phyloP scores from a whole-genome alignment of 257 asterid genomes.

The Solanum dulcamara region DNA sequence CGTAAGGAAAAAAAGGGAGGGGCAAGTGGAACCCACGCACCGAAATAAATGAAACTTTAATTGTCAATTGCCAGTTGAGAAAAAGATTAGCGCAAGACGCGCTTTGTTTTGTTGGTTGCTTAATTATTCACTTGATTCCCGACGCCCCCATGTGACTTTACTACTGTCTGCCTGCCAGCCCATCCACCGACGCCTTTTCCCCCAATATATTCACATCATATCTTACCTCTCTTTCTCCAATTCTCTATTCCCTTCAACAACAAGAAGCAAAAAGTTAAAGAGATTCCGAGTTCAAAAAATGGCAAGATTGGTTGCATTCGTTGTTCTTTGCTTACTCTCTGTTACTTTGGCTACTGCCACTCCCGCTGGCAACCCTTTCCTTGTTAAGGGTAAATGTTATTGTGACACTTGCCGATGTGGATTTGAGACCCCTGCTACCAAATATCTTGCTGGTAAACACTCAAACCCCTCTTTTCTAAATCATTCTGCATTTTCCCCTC shows the following conservation, averaged over 20 bases:
- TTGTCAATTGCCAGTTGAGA: not conserved
- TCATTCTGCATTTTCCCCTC: not conserved
- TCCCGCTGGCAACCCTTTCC: slow-evolving; percentile 12
- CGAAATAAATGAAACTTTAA: not conserved
- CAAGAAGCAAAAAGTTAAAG: not conserved
- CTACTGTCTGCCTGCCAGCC: slow-evolving; percentile 31
- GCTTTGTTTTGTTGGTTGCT: slow-evolving; percentile 19
- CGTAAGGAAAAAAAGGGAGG: not conserved
- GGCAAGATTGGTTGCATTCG: slow-evolving; percentile 28
- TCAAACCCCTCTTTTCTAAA: not conserved
- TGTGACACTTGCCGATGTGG: slow-evolving; percentile 85
- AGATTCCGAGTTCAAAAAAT: slow-evolving; percentile 6
- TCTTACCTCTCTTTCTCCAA: not conserved
- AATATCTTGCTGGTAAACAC: slow-evolving; percentile 30
- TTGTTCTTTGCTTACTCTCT: slow-evolving; percentile 32
- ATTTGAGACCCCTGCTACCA: slow-evolving; percentile 46
- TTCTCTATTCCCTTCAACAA: not conserved
- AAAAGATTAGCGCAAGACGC: slow-evolving; percentile 17
- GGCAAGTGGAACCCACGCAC: slow-evolving; percentile 25
- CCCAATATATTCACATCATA: not conserved
- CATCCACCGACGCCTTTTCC: slow-evolving; percentile 10
- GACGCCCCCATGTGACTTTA: slow-evolving; percentile 13
- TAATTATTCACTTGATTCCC: not conserved
- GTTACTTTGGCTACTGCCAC: slow-evolving; percentile 20
- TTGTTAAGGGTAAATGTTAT: slow-evolving; percentile 39